Evolutionary conservation across 2,329 filamentous ascomycete species (phyloP).

Genomic region (Aspergillus sp.): DNA sequence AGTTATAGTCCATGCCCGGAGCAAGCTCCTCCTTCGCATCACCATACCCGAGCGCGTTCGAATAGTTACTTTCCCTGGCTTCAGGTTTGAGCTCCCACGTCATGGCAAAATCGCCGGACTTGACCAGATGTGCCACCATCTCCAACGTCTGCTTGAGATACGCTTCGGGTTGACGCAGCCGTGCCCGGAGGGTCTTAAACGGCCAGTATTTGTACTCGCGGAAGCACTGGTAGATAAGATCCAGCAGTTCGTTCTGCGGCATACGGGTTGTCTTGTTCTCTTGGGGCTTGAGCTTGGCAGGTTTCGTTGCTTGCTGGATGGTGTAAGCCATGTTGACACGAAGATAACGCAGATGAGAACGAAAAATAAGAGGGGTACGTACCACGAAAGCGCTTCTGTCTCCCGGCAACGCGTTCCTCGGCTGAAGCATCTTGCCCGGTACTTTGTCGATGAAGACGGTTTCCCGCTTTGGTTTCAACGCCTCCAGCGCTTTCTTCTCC

Average conservation of each 20-base stretch:
- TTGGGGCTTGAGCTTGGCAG: constrained; percentile 54
- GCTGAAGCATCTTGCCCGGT: constrained; percentile 55
- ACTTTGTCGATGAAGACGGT: constrained; percentile 51
- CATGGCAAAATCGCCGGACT: constrained; percentile 80
- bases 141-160: constrained; percentile 84
- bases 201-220: constrained; percentile 86
- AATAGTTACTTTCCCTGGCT: constrained; percentile 57
- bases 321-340: constrained; percentile 18
- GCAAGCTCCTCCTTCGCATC: constrained; percentile 53
- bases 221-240: constrained; percentile 82
- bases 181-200: constrained; percentile 78
- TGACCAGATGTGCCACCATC: constrained; percentile 77
- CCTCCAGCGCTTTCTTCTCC: constrained; percentile 56
- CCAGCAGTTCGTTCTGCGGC: constrained; percentile 81
- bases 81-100: constrained; percentile 78
- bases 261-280: constrained; percentile 89
- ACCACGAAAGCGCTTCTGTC: constrained; percentile 45
- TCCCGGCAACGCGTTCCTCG: constrained; percentile 52
- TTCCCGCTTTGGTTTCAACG: constrained; percentile 60
- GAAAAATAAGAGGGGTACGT: constrained; percentile 17
- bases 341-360: constrained; percentile 1
- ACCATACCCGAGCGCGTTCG: constrained; percentile 38
- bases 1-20: constrained; percentile 46
- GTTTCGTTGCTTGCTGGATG: constrained; percentile 49
- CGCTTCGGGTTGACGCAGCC: constrained; percentile 83